phyloP scores from a whole-genome alignment of 176 grass and related monocot genomes.

The Tillandsia fasciculata region DNA sequence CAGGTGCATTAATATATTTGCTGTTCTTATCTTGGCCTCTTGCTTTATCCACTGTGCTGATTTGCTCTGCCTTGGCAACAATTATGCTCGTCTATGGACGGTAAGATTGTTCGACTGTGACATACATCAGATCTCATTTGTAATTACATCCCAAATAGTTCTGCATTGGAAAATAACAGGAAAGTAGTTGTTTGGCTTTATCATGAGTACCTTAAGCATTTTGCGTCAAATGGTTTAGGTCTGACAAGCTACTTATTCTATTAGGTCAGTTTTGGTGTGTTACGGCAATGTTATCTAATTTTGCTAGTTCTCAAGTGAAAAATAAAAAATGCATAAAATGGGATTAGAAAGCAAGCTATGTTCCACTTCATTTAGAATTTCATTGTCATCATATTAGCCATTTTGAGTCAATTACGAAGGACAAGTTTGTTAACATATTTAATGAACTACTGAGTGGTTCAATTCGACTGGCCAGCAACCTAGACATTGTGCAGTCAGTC shows the following conservation, averaged over 20 bases:
- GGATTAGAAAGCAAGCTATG: neutral
- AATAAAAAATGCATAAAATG: neutral
- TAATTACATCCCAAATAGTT: no score
- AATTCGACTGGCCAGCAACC: neutral
- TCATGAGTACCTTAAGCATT: no score
- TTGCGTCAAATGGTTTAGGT: no score
- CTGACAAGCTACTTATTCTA: no score
- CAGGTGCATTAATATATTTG: slow-evolving; percentile 88
- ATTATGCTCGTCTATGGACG: slow-evolving; percentile 86
- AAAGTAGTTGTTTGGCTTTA: no score
- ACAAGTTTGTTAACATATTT: neutral
- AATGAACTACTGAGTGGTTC: neutral
- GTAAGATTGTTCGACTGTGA: slow-evolving; percentile 34
- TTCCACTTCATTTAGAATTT: neutral
- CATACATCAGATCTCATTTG: neutral
- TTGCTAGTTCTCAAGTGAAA: neutral
- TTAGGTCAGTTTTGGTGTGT: no score
- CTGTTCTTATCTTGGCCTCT: slow-evolving; percentile 95
- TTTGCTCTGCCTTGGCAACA: slow-evolving; percentile 58
- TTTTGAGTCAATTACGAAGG: neutral
- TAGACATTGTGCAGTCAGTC: neutral
- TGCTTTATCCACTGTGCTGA: slow-evolving; percentile 71
- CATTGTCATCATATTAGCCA: neutral
- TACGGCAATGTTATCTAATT: no score
- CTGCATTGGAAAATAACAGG: no score